These are phyloP conservation scores for Verticillium isaacii DNA, from an alignment of 2,329 filamentous ascomycete species.

Conservation along the genomic window DNA sequence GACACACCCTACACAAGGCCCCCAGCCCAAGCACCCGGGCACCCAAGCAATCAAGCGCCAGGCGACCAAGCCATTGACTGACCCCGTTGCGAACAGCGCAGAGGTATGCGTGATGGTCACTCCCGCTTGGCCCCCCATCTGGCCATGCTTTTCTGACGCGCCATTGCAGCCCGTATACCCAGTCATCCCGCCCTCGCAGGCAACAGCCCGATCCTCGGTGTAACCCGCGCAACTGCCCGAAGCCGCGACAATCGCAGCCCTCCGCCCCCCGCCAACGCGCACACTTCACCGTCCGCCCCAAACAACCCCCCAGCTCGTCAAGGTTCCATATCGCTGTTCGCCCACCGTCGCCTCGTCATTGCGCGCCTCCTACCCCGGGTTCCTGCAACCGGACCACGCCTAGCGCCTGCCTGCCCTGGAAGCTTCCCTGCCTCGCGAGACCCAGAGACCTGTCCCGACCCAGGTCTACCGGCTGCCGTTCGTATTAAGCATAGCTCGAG, in stretches of 20 bases:
- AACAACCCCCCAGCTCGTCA: neutral
- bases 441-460: neutral
- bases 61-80: neutral
- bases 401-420: neutral
- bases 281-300: neutral
- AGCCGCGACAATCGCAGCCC: neutral
- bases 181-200: conserved; percentile 3
- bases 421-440: neutral
- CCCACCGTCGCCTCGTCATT: neutral
- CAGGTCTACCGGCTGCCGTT: neutral
- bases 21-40: neutral
- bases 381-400: neutral
- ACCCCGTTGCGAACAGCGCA: neutral
- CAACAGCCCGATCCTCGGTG: conserved; percentile 12
- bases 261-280: neutral
- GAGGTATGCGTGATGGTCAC: neutral
- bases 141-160: conserved; percentile 26
- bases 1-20: conserved; percentile 3
- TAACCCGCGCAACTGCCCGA: conserved; percentile 8
- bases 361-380: neutral
- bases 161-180: conserved; percentile 24
- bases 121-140: neutral
- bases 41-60: neutral
- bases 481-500: neutral
- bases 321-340: neutral